phyloP scores from a whole-genome alignment of 139 green algal species.

The Coccomyxa sp. region DNA sequence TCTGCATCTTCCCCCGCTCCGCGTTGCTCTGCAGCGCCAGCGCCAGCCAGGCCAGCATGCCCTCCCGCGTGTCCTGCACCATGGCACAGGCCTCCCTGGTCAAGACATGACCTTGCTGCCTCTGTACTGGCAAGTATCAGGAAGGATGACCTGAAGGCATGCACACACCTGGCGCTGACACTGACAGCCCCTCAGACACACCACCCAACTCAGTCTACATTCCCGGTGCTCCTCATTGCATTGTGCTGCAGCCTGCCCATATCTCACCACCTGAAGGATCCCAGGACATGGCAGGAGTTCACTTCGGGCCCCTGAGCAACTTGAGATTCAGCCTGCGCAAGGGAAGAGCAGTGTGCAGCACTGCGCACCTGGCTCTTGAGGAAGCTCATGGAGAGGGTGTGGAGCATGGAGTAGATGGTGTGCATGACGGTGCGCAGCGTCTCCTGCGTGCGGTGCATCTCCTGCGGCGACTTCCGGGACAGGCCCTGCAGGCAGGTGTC shows the following conservation, averaged over 20 bases:
- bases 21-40: constrained; percentile 67
- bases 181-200: too few relatives aligned
- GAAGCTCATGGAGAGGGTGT: constrained; percentile 60
- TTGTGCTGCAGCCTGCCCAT: too few relatives aligned
- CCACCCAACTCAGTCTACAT: too few relatives aligned
- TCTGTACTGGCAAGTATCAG: too few relatives aligned
- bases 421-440: constrained; percentile 47
- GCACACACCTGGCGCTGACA: too few relatives aligned
- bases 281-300: too few relatives aligned
- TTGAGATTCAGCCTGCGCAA: too few relatives aligned
- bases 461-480: constrained; percentile 13
- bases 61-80: constrained; percentile 60
- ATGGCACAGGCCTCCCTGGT: not conserved
- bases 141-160: too few relatives aligned
- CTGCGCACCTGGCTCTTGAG: constrained; percentile 38
- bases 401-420: constrained; percentile 44
- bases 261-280: too few relatives aligned
- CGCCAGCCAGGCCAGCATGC: constrained; percentile 76
- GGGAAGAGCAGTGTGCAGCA: too few relatives aligned
- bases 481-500: constrained; percentile 42
- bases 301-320: too few relatives aligned
- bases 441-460: constrained; percentile 36
- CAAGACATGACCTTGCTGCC: not conserved
- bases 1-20: constrained; percentile 79
- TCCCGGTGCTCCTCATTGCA: too few relatives aligned